Percentiles rank a stretch among this genome's conserved stretches.
Conservation (phyloP, 2,329 filamentous ascomycete genomes). For the Aspergillus sp. region DNA sequence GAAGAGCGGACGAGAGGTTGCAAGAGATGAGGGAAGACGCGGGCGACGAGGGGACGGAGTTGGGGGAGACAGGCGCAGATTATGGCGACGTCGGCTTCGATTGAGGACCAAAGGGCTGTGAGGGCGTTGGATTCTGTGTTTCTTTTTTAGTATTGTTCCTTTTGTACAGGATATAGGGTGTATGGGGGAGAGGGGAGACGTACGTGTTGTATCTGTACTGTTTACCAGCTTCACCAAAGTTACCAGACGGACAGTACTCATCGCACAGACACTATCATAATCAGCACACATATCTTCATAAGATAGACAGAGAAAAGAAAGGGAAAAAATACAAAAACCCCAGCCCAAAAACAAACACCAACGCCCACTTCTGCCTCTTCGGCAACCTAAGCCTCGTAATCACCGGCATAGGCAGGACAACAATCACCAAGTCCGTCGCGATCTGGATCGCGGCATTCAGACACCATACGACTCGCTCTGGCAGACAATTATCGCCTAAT, state of each 20-base stretch:
- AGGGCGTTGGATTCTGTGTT: conserved; percentile 16
- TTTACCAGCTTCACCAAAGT: conserved; percentile 11
- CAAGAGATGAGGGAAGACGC: conserved; percentile 19
- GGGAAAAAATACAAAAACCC: conserved; percentile 20
- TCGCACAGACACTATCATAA: conserved; percentile 21
- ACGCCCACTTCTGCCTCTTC: conserved; percentile 13
- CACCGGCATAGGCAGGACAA: conserved; percentile 22
- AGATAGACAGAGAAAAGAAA: background rate
- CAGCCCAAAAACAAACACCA: conserved; percentile 23
- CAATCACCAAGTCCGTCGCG: conserved; percentile 17
- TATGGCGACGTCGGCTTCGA: conserved; percentile 27
- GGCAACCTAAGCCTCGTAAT: conserved; percentile 19
- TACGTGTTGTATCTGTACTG: conserved; percentile 16
- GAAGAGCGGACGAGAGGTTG: background rate
- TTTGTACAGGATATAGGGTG: background rate
- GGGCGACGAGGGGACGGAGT: conserved; percentile 20
- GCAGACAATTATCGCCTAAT: conserved; percentile 14
- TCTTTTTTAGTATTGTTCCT: background rate
- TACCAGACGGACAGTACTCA: conserved; percentile 20
- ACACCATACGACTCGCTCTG: conserved; percentile 18
- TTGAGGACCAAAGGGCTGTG: conserved; percentile 25
- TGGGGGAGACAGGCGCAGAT: conserved; percentile 26
- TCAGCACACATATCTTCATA: no score
- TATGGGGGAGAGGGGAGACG: background rate
- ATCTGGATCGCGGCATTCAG: conserved; percentile 26